A percentile compares a stretch with the other conserved stretches of the same genome.
Evolutionary conservation across 2,329 filamentous ascomycete species (phyloP).

Genomic region (Bipolaris cookei): DNA sequence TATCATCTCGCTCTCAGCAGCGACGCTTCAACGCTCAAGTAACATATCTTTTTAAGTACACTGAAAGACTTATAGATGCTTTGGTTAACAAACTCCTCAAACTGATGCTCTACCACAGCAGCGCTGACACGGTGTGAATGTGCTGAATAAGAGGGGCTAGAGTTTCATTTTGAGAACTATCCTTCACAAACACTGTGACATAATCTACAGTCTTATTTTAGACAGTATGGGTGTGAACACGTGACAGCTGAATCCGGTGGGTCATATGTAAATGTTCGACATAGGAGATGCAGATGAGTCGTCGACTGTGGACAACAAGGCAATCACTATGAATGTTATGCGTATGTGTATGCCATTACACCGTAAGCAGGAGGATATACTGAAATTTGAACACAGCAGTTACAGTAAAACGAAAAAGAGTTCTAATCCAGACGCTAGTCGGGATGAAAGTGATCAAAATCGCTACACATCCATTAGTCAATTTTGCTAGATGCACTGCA

Average conservation of each 20-base stretch:
- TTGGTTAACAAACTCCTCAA: slow-evolving; percentile 78
- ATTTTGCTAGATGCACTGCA: too few species aligned
- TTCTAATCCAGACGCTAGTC: too few species aligned
- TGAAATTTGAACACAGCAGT: too few species aligned
- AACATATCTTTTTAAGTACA: slow-evolving; percentile 69
- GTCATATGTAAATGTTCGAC: slow-evolving; percentile 21
- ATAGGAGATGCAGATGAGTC: too few species aligned
- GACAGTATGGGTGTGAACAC: slow-evolving; percentile 49
- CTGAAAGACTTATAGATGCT: slow-evolving; percentile 74
- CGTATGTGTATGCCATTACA: too few species aligned
- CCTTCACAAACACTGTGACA: slow-evolving; percentile 72
- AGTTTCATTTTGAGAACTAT: slow-evolving; percentile 74
- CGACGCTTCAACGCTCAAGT: slow-evolving; percentile 62
- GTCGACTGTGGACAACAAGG: too few species aligned
- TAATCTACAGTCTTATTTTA: slow-evolving; percentile 62
- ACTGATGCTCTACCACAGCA: slow-evolving; percentile 74
- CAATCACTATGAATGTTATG: too few species aligned
- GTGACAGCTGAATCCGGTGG: slow-evolving; percentile 56
- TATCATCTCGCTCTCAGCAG: slow-evolving; percentile 71
- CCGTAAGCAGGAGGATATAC: too few species aligned
- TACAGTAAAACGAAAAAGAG: too few species aligned
- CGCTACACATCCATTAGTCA: too few species aligned
- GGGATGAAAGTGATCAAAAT: too few species aligned
- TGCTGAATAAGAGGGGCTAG: slow-evolving; percentile 71
- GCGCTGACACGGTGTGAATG: slow-evolving; percentile 65